phyloP scores from a whole-genome alignment of 768 basidiomycete genomes.

The Xanthoconium purpureum region DNA sequence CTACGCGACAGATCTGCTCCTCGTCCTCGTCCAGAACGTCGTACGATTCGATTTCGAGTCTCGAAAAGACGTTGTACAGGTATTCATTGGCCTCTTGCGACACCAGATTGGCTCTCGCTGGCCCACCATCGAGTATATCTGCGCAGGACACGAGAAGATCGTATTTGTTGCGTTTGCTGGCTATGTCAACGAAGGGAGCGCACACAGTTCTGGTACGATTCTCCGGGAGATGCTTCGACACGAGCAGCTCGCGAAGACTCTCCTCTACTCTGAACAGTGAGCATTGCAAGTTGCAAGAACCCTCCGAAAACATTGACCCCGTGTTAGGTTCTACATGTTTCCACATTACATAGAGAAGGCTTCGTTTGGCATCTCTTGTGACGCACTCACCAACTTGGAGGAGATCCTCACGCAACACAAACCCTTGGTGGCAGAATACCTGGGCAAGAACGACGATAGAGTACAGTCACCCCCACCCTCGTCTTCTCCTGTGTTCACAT shows the following conservation, averaged over 20 bases:
- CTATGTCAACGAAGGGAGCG: conserved; percentile 93
- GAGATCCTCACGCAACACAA: conserved; percentile 96
- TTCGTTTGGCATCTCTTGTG: conserved; percentile 98
- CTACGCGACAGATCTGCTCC: conserved; percentile 84
- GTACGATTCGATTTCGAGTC: conserved; percentile 94
- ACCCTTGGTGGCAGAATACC: conserved; percentile 94
- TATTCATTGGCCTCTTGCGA: conserved; percentile 82
- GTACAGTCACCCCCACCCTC: conserved; percentile 42
- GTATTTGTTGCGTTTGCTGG: conserved; percentile 84
- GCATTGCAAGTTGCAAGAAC: conserved; percentile 31
- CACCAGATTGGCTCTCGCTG: conserved; percentile 90
- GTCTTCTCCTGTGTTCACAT: background rate
- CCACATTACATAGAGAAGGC: conserved; percentile 97
- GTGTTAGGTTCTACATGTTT: conserved; percentile 88
- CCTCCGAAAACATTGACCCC: background rate
- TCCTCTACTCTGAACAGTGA: conserved; percentile 92
- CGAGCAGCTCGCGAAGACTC: conserved; percentile 83
- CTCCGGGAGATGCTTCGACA: conserved; percentile 95
- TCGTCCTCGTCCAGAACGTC: conserved; percentile 75
- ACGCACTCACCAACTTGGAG: conserved; percentile 96
- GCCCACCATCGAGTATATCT: conserved; percentile 94
- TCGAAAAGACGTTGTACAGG: conserved; percentile 79
- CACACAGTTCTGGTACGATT: conserved; percentile 96
- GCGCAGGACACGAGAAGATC: conserved; percentile 66
- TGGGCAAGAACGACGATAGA: conserved; percentile 95